Evolutionary conservation across 768 basidiomycete species (phyloP).

Genomic region (Collybia nuda): DNA sequence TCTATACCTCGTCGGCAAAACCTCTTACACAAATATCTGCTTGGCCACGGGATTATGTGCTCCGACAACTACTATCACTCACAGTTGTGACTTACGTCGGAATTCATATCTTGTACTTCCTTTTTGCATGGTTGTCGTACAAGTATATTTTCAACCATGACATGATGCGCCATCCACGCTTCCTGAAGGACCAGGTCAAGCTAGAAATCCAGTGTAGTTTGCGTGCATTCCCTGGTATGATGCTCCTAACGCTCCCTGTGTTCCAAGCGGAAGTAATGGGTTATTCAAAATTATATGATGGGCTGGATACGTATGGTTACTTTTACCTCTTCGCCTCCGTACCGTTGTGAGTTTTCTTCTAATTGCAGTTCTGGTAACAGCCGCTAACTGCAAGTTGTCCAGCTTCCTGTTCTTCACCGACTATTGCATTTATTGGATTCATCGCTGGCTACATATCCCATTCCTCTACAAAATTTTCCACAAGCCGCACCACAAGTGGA

Average conservation of each 20-base stretch:
- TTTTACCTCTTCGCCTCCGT: slow-evolving; percentile 66
- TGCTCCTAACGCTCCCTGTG: slow-evolving; percentile 85
- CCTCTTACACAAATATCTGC: slow-evolving; percentile 52
- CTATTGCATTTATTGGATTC: slow-evolving; percentile 95
- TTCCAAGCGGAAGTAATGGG: slow-evolving; percentile 93
- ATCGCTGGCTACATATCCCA: slow-evolving; percentile 86
- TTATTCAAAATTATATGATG: slow-evolving; percentile 74
- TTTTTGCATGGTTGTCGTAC: slow-evolving; percentile 86
- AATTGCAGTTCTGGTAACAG: not conserved
- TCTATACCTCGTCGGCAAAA: slow-evolving; percentile 23
- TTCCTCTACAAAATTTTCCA: slow-evolving; percentile 86
- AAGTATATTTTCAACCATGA: slow-evolving; percentile 88
- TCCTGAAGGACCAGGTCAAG: slow-evolving; percentile 83
- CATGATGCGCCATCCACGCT: slow-evolving; percentile 94
- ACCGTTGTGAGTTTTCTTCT: slow-evolving; percentile 51
- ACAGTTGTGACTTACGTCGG: slow-evolving; percentile 72
- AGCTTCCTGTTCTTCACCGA: slow-evolving; percentile 90
- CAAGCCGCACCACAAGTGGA: slow-evolving; percentile 99
- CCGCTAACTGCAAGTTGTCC: not conserved
- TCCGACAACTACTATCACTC: slow-evolving; percentile 77
- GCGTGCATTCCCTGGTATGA: slow-evolving; percentile 81
- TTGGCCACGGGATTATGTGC: slow-evolving; percentile 84
- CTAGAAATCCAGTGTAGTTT: slow-evolving; percentile 77
- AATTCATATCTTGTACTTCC: slow-evolving; percentile 83
- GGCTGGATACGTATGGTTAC: slow-evolving; percentile 79